Evolutionary conservation across 176 grass and related monocot species (phyloP).

Genomic region (Echinochloa phyllopogon): DNA sequence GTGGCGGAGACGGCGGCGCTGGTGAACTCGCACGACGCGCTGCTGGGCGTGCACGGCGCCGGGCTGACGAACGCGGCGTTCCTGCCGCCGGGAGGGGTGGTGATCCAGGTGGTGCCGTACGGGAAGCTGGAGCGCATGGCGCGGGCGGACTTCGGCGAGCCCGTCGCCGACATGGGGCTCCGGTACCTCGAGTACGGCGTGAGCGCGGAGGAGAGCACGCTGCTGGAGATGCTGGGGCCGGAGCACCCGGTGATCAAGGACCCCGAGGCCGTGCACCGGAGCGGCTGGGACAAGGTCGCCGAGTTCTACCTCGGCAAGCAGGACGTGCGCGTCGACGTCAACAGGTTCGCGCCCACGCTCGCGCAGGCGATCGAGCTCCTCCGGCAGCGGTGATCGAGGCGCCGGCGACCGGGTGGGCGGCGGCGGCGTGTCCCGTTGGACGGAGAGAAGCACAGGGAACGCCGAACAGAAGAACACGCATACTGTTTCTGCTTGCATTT

Average conservation of each 20-base stretch:
- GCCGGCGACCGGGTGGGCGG: too few relatives aligned
- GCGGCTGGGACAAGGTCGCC: slow-evolving; percentile 76
- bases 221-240: slow-evolving; percentile 64
- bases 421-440: background rate
- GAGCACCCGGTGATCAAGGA: slow-evolving; percentile 73
- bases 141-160: slow-evolving; percentile 57
- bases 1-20: slow-evolving; percentile 48
- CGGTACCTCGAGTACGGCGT: slow-evolving; percentile 78
- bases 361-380: slow-evolving; percentile 58
- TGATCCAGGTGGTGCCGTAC: slow-evolving; percentile 85
- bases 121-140: slow-evolving; percentile 78
- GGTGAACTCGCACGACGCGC: slow-evolving; percentile 79
- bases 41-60: slow-evolving; percentile 83
- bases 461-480: background rate
- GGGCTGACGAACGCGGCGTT: slow-evolving; percentile 78
- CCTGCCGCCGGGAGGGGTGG: slow-evolving; percentile 59
- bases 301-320: slow-evolving; percentile 84
- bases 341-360: slow-evolving; percentile 59
- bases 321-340: slow-evolving; percentile 59
- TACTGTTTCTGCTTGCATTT: background rate
- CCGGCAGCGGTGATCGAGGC: background rate
- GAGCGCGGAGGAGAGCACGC: slow-evolving; percentile 69
- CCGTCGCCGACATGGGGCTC: slow-evolving; percentile 61
- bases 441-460: background rate
- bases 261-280: slow-evolving; percentile 62